Evolutionary conservation across 2,329 filamentous ascomycete species (phyloP).

Genomic region (Epichloe sibirici): DNA sequence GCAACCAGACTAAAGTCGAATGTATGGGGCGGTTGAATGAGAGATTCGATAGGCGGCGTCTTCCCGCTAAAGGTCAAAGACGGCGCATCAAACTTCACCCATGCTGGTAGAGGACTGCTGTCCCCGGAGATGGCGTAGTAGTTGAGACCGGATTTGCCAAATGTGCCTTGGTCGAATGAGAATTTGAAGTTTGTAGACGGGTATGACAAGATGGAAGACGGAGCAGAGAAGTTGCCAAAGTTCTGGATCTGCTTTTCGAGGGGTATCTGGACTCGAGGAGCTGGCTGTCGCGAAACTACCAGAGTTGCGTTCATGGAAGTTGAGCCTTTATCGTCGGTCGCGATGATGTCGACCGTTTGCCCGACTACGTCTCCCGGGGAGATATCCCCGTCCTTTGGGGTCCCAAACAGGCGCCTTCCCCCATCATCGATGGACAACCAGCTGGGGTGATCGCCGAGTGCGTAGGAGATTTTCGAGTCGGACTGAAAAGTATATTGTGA

Average conservation of each 20-base stretch:
- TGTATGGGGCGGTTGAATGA: conserved; percentile 55
- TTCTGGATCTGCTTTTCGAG: conserved; percentile 43
- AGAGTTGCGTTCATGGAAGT: conserved; percentile 55
- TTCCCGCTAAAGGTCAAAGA: conserved; percentile 57
- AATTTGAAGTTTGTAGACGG: conserved; percentile 42
- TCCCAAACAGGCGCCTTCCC: conserved; percentile 57
- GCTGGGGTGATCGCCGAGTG: conserved; percentile 48
- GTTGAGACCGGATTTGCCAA: conserved; percentile 44
- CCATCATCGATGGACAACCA: conserved; percentile 64
- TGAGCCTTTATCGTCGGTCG: conserved; percentile 53
- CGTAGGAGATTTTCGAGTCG: conserved; percentile 51
- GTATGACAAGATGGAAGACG: conserved; percentile 44
- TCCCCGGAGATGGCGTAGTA: conserved; percentile 70
- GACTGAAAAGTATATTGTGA: conserved; percentile 63
- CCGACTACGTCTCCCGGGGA: conserved; percentile 41
- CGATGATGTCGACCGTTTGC: conserved; percentile 52
- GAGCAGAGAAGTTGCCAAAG: conserved; percentile 48
- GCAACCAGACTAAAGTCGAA: conserved; percentile 65
- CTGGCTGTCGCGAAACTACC: conserved; percentile 49
- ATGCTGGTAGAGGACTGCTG: conserved; percentile 74
- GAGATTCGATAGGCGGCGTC: conserved; percentile 51
- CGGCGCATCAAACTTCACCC: conserved; percentile 61
- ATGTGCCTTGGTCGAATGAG: conserved; percentile 45
- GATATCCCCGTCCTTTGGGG: conserved; percentile 43
- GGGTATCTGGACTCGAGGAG: conserved; percentile 42